Percentiles rank a stretch among this genome's conserved stretches.
Evolutionary conservation across 352 stramenopile genomes (phyloP).

Genomic region (Phytophthora tentaculata): DNA sequence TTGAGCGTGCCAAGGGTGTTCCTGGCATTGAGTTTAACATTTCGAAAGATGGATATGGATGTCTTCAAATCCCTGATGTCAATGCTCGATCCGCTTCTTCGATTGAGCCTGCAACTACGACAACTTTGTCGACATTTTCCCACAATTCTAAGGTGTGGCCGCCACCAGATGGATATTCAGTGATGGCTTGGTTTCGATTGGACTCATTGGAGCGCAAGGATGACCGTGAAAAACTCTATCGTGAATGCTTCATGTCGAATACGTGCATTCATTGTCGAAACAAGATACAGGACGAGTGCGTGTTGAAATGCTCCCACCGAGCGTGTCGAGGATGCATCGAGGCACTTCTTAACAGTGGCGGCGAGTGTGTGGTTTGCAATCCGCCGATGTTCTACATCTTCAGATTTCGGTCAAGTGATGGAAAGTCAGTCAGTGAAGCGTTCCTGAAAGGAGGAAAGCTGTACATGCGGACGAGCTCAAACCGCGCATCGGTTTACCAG

Average conservation of each 20-base stretch:
- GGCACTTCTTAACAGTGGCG: conserved; percentile 54
- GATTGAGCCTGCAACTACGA: conserved; percentile 17
- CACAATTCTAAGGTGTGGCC: conserved; percentile 66
- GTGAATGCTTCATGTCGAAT: conserved; percentile 58
- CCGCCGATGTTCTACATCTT: conserved; percentile 78
- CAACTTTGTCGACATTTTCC: conserved; percentile 40
- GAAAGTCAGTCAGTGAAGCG: conserved; percentile 70
- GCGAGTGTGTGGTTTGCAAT: conserved; percentile 78
- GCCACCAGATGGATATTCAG: conserved; percentile 65
- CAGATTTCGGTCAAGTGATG: conserved; percentile 69
- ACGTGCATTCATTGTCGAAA: conserved; percentile 64
- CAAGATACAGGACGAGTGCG: conserved; percentile 49
- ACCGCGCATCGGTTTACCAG: conserved; percentile 49
- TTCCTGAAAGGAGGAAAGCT: conserved; percentile 70
- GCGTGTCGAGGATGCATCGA: conserved; percentile 66
- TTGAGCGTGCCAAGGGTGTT: conserved; percentile 22
- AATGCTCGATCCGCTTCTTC: conserved; percentile 34
- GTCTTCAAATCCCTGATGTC: conserved; percentile 72
- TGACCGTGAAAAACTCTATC: conserved; percentile 68
- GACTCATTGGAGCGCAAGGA: conserved; percentile 64
- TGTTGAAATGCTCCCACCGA: conserved; percentile 76
- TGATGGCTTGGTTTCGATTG: conserved; percentile 73
- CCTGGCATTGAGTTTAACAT: conserved; percentile 55
- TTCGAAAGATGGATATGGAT: conserved; percentile 65
- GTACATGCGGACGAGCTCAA: conserved; percentile 68